Evolutionary conservation across 2,329 filamentous ascomycete genomes (phyloP).

Genomic region (Clarireedia hainanense): DNA sequence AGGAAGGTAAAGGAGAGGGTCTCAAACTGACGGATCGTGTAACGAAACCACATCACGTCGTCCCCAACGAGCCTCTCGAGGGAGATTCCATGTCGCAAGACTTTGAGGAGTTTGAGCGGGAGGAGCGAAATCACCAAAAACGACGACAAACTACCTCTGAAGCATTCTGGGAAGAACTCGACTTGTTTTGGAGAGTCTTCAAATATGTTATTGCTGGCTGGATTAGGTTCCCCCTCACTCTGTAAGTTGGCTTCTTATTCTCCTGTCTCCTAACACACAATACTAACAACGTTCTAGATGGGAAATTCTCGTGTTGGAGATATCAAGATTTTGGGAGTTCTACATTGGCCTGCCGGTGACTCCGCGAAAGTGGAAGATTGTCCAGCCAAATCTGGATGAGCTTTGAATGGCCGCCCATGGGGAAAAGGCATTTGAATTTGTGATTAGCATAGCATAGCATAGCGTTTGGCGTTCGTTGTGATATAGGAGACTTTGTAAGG

Average conservation of each 20-base stretch:
- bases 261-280: not conserved
- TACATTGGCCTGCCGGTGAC: constrained; percentile 56
- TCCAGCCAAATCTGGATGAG: constrained; percentile 32
- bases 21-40: constrained; percentile 22
- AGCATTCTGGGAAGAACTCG: constrained; percentile 54
- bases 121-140: constrained; percentile 24
- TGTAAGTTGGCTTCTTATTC: constrained; percentile 46
- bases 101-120: constrained; percentile 33
- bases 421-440: not conserved
- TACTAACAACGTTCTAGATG: constrained; percentile 32
- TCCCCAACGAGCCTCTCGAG: constrained; percentile 20
- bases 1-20: constrained; percentile 24
- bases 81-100: constrained; percentile 34
- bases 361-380: constrained; percentile 43
- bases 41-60: constrained; percentile 37
- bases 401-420: constrained; percentile 23
- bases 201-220: constrained; percentile 64
- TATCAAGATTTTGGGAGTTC: constrained; percentile 48
- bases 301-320: constrained; percentile 45
- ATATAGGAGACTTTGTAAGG: no score
- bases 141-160: constrained; percentile 40
- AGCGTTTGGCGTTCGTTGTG: constrained; percentile 7
- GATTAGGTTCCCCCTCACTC: constrained; percentile 55
- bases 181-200: constrained; percentile 52
- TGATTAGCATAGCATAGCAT: not conserved